phyloP scores from a whole-genome alignment of 164 flowering plant species.

The Chimonanthus salicifolius region DNA sequence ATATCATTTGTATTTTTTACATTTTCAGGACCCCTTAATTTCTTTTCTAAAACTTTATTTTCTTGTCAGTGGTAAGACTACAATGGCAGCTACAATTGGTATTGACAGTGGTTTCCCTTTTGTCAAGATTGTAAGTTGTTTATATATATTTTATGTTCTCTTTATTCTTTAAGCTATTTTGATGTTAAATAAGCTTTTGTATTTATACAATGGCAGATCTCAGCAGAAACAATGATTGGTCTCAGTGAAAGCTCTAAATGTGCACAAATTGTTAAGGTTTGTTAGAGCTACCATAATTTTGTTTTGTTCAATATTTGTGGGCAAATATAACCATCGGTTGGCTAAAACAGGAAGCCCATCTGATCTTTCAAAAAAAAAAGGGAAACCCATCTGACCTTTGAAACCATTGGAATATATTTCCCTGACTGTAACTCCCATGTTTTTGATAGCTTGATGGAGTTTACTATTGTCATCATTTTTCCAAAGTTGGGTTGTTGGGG shows the following conservation, averaged over 20 bases:
- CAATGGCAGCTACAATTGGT: conserved; percentile 91
- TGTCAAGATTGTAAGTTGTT: conserved; percentile 84
- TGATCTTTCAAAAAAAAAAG: background rate
- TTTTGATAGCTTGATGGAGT: background rate
- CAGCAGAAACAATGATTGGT: conserved; percentile 95
- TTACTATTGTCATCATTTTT: background rate
- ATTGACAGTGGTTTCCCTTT: conserved; percentile 91
- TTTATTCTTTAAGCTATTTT: background rate
- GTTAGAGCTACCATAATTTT: conserved; percentile 1
- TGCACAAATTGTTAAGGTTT: conserved; percentile 85
- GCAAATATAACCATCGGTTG: background rate
- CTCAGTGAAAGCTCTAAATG: conserved; percentile 91
- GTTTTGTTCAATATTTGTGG: background rate
- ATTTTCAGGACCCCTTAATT: background rate
- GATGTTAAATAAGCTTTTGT: background rate
- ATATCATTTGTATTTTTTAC: no score
- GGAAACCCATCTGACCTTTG: background rate
- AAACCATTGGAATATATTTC: background rate
- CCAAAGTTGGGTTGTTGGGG: background rate
- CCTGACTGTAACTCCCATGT: background rate
- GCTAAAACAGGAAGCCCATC: background rate
- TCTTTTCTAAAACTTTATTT: conserved; percentile 6
- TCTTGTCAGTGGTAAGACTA: conserved; percentile 85
- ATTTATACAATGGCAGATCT: conserved; percentile 40
- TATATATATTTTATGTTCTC: background rate